phyloP scores from a whole-genome alignment of 192 early-diverging fungal genomes.

The Backusella tarrabulga region DNA sequence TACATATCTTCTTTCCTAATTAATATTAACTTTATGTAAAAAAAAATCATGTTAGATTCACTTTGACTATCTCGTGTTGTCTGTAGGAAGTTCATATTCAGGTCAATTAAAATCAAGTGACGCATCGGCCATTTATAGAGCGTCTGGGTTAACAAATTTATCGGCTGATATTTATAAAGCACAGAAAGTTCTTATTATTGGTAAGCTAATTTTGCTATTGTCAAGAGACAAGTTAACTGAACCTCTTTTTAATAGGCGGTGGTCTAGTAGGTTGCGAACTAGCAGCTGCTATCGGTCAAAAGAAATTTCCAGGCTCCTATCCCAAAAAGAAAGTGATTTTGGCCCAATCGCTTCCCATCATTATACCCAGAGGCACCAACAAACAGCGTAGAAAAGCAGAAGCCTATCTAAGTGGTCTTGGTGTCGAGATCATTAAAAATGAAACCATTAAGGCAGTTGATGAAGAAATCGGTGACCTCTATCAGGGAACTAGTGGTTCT shows the following conservation, averaged over 20 bases:
- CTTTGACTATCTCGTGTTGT: constrained; percentile 38
- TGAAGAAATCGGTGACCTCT: background rate
- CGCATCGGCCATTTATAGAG: constrained; percentile 28
- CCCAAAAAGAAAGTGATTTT: constrained; percentile 24
- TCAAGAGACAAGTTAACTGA: background rate
- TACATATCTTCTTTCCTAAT: background rate
- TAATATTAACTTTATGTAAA: background rate
- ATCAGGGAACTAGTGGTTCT: constrained; percentile 21
- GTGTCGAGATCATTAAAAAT: constrained; percentile 22
- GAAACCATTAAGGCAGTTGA: constrained; percentile 29
- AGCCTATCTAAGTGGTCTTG: constrained; percentile 21
- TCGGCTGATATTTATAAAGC: constrained; percentile 16
- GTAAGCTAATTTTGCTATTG: background rate
- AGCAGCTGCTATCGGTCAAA: constrained; percentile 31
- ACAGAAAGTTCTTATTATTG: constrained; percentile 38
- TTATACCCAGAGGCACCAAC: constrained; percentile 17
- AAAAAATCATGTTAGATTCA: constrained; percentile 18
- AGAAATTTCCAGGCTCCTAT: background rate
- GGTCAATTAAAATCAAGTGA: constrained; percentile 33
- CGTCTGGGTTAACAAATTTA: constrained; percentile 13
- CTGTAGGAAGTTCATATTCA: constrained; percentile 30
- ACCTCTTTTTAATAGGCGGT: constrained; percentile 24
- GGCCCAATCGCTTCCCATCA: constrained; percentile 5
- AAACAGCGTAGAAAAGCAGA: constrained; percentile 20
- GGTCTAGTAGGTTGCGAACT: constrained; percentile 51